Percentiles rank a stretch among this genome's conserved stretches.
Conservation (phyloP, 768 basidiomycete species). For the Pisolithus microcarpus region DNA sequence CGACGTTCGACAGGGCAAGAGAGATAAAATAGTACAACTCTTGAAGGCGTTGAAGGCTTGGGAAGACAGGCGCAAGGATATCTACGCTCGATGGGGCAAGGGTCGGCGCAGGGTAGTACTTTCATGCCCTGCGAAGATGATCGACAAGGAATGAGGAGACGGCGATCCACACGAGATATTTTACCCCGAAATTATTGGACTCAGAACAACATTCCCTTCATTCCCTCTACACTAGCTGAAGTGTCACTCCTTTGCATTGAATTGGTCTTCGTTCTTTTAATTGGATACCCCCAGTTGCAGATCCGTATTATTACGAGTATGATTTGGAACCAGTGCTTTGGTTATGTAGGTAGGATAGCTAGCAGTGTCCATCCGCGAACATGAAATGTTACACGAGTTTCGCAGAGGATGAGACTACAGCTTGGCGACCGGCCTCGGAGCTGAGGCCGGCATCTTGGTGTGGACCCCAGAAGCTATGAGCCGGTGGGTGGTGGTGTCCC, state of each 20-base stretch:
- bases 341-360: not conserved
- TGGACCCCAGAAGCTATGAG: constrained; percentile 50
- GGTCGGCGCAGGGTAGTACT: constrained; percentile 14
- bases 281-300: constrained; percentile 1
- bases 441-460: constrained; percentile 47
- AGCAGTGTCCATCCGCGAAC: no score
- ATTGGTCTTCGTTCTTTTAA: constrained; percentile 4
- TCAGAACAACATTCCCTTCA: constrained; percentile 7
- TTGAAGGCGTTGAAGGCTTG: constrained; percentile 68
- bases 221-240: constrained; percentile 6
- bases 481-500: constrained; percentile 46
- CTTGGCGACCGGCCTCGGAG: constrained; percentile 4
- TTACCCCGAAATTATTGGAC: constrained; percentile 8
- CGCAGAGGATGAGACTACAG: not conserved
- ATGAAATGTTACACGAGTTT: no score
- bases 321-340: not conserved
- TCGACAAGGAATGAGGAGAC: not conserved
- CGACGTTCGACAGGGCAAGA: constrained; percentile 77
- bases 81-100: constrained; percentile 48
- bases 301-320: not conserved
- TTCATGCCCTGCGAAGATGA: constrained; percentile 8
- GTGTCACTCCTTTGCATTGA: not conserved
- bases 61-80: constrained; percentile 66
- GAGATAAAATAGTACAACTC: constrained; percentile 75
- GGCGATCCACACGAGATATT: not conserved